These are phyloP conservation scores for Volvox reticuliferus DNA, from an alignment of 139 green algal species.

Conservation along the genomic window DNA sequence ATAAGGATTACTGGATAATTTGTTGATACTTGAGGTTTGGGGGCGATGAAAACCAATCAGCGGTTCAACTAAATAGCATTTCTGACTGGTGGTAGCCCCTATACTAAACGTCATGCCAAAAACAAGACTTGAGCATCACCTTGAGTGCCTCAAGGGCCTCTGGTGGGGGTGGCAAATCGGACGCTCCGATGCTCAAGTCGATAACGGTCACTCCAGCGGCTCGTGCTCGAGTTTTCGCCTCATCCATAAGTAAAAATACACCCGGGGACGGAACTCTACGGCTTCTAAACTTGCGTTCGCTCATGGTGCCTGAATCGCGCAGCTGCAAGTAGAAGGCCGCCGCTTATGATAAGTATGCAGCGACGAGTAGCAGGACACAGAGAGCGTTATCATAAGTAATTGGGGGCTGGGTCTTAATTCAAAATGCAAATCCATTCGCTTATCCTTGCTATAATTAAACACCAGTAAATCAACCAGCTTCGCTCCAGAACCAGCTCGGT, in stretches of 20 bases:
- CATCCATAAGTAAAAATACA: conserved; percentile 57
- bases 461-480: no score
- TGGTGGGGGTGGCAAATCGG: conserved; percentile 49
- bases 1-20: no score
- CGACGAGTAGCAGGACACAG: not conserved
- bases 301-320: not conserved
- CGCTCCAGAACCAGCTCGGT: no score
- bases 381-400: not conserved
- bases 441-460: no score
- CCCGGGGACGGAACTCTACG: conserved; percentile 41
- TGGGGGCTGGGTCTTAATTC: no score
- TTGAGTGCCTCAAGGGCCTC: conserved; percentile 57
- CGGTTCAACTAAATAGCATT: no score
- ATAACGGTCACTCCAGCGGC: conserved; percentile 4
- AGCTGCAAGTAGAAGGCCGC: not conserved
- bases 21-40: no score
- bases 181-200: conserved; percentile 60
- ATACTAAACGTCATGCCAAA: no score
- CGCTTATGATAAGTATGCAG: not conserved
- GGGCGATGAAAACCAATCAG: no score
- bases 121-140: not conserved
- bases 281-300: not conserved
- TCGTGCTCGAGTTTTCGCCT: conserved; percentile 17
- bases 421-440: no score
- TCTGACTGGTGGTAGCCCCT: no score